These are phyloP conservation scores for Colletotrichum musae DNA, from an alignment of 2,329 filamentous ascomycete genomes.

Conservation along the genomic window DNA sequence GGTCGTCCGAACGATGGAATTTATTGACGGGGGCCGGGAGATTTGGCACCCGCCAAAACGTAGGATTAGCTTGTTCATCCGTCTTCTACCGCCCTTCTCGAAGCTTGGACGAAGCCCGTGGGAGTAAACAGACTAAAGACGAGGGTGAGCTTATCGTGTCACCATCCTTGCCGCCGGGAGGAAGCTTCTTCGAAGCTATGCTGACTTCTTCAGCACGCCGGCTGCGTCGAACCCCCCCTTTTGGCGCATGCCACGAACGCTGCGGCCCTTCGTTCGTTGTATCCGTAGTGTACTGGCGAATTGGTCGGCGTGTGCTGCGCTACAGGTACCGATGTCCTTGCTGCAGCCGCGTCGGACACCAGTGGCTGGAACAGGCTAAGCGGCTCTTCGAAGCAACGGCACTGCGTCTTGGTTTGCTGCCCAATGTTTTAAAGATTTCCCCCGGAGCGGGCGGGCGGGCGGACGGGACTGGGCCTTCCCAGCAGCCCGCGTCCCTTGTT, in stretches of 20 bases:
- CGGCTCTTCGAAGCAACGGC: conserved; percentile 12
- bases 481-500: conserved; percentile 17
- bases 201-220: neutral
- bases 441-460: conserved; percentile 30
- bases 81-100: conserved; percentile 32
- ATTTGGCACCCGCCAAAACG: neutral
- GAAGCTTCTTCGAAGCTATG: conserved; percentile 32
- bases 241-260: neutral
- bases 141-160: conserved; percentile 18
- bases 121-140: conserved; percentile 26
- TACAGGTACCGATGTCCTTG: conserved; percentile 20
- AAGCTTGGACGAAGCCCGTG: conserved; percentile 32
- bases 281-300: too few relatives aligned
- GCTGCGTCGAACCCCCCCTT: neutral
- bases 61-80: neutral
- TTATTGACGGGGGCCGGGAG: neutral
- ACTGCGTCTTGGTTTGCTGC: conserved; percentile 28
- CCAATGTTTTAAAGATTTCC: conserved; percentile 25
- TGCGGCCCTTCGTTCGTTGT: too few relatives aligned
- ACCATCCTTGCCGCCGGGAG: conserved; percentile 16
- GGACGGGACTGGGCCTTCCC: conserved; percentile 37
- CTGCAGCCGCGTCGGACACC: conserved; percentile 15
- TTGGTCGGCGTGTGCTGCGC: too few relatives aligned
- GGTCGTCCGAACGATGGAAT: conserved; percentile 17
- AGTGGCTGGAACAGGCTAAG: conserved; percentile 18